Percentiles rank a stretch among this genome's conserved stretches.
Evolutionary conservation across 352 stramenopile species (phyloP).

Genomic region (Pythium insidiosum): DNA sequence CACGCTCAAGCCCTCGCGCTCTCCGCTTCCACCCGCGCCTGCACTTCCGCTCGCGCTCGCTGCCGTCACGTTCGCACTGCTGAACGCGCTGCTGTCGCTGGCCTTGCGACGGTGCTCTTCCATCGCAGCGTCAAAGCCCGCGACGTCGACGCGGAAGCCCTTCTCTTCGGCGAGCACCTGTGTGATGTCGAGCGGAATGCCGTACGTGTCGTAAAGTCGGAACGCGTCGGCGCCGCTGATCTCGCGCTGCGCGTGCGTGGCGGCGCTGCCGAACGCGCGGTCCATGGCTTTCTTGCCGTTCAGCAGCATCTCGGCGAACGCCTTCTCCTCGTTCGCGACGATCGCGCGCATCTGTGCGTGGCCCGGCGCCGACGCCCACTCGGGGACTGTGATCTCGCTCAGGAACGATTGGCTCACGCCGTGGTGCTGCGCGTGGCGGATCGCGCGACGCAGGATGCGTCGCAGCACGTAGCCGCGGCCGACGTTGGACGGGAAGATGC

Average conservation of each 20-base stretch:
- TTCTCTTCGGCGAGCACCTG: conserved; percentile 55
- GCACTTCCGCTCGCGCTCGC: conserved; percentile 10
- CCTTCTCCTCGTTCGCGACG: conserved; percentile 58
- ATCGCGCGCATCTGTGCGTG: conserved; percentile 60
- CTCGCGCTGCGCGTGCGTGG: conserved; percentile 8
- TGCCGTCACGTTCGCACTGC: too few species aligned
- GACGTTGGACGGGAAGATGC: conserved; percentile 93
- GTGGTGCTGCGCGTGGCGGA: conserved; percentile 56
- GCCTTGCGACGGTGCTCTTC: conserved; percentile 41
- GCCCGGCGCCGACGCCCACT: conserved; percentile 23
- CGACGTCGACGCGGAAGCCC: conserved; percentile 41
- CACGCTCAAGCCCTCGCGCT: not conserved
- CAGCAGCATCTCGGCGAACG: conserved; percentile 64
- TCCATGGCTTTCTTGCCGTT: conserved; percentile 56
- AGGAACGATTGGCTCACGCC: conserved; percentile 46
- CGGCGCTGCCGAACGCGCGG: conserved; percentile 40
- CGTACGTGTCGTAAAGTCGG: conserved; percentile 67
- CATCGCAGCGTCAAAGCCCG: conserved; percentile 40
- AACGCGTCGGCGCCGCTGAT: conserved; percentile 54
- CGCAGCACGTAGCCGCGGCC: conserved; percentile 95
- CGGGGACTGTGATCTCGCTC: conserved; percentile 36
- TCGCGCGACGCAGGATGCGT: conserved; percentile 89
- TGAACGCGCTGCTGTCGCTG: conserved; percentile 33
- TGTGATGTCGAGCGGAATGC: conserved; percentile 73
- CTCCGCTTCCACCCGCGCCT: not conserved